Base-by-base conservation (phyloP, 129 eudicot species). In the Flaveria ramosissima region DNA sequence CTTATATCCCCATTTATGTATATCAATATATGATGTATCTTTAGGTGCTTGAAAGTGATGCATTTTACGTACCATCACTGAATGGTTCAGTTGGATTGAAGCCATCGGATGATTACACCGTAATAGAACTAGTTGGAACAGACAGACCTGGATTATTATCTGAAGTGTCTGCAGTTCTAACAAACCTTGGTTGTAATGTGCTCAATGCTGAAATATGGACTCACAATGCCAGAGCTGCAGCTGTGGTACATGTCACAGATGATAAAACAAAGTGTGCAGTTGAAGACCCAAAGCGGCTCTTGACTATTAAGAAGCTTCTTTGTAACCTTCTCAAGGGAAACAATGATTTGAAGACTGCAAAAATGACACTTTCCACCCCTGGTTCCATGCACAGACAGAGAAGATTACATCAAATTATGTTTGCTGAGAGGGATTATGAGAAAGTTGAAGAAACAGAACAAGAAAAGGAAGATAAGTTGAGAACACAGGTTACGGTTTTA, bases 181-280 rank as follows among this genome's bases (percentile, higher is more conserved):
- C 95, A 4, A 85, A 77, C 66, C 96, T 93, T 53, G 86, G 85
- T 52, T 93, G 98, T 67, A 90, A 93, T 70, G 96, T 93, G 68
- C 93, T 90, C 32, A 90, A 93, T 83, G 98, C 98, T 47, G 98
- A 90, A 85, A 91, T 93, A 76, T 93, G 98, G 98, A 90, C 98
- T 2, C 98, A 93, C 78, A 93, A 90, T 75, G 85, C 88, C 42
- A 78, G 98, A 80, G 98, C 98, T 60, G 98, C 98, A 70, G 97
- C 98, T 7, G 97, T 93, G 36, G 97, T 93, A 24, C 89, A 89
- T 51, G 98, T 93, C 9, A 85, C 93, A 6, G 97, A 93, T 81
- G 81, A 79, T 27, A 61, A 82, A 46, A 82, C 87, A 4, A 86
- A 88, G 46, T 64, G 82, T 72, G 96, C 98, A n/a, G 84, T 93